Conservation (phyloP, 163 green algal genomes). For the Chloromonas sp. region DNA sequence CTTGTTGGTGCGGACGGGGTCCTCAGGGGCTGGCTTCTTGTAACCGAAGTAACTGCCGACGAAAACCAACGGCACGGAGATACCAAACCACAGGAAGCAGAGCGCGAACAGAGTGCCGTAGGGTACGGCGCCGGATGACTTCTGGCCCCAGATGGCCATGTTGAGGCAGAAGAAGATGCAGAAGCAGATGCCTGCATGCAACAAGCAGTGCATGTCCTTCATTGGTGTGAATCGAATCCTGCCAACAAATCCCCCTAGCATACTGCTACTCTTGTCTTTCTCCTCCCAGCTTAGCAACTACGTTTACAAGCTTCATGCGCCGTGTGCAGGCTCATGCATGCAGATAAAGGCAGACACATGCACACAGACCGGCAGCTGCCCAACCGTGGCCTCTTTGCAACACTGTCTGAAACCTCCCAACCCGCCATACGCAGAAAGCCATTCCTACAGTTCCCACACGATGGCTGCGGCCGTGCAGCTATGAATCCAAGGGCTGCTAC, state of each 20-base stretch:
- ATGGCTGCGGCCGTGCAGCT: no score
- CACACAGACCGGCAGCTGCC: no score
- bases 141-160: constrained; percentile 88
- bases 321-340: neutral
- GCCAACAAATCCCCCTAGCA: neutral
- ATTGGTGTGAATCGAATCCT: neutral
- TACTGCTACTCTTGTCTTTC: neutral
- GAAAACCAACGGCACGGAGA: constrained; percentile 92
- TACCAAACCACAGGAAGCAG: constrained; percentile 95
- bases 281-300: neutral
- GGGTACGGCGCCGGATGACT: constrained; percentile 83
- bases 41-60: constrained; percentile 92
- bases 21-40: constrained; percentile 81
- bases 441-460: no score
- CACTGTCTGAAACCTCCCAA: no score
- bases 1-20: constrained; percentile 94
- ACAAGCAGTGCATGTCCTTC: neutral
- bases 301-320: neutral
- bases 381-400: no score
- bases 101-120: constrained; percentile 93
- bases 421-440: no score
- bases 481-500: no score
- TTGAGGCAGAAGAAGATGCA: constrained; percentile 88
- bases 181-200: constrained; percentile 56
- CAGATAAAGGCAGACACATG: no score